Conservation (phyloP, 176 grass and related monocot genomes). For the Oryza longistaminata region DNA sequence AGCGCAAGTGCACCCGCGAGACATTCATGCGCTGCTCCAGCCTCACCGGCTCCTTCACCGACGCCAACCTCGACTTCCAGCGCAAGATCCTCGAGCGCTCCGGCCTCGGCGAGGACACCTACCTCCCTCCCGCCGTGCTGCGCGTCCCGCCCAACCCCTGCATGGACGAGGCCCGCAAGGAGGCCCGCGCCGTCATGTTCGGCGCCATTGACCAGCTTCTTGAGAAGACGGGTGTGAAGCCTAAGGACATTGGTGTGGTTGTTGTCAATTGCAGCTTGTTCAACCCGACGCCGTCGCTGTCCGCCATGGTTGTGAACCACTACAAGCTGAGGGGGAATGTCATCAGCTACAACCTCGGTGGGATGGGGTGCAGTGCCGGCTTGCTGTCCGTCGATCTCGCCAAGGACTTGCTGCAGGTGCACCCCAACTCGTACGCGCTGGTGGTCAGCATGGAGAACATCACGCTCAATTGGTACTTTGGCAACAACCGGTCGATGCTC, state of each 20-base stretch:
- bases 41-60: conserved; percentile 66
- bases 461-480: conserved; percentile 94
- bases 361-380: conserved; percentile 94
- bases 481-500: conserved; percentile 84
- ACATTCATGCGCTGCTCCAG: conserved; percentile 77
- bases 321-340: conserved; percentile 93
- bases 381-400: conserved; percentile 84
- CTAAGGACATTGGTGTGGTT: conserved; percentile 89
- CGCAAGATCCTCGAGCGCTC: conserved; percentile 91
- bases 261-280: conserved; percentile 96
- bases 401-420: conserved; percentile 84
- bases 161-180: conserved; percentile 87
- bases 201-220: conserved; percentile 92
- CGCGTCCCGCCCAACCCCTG: conserved; percentile 74
- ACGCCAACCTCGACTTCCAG: conserved; percentile 86
- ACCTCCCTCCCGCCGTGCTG: conserved; percentile 77
- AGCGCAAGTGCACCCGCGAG: conserved; percentile 78
- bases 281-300: conserved; percentile 93
- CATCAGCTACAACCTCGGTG: conserved; percentile 79
- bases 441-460: conserved; percentile 97
- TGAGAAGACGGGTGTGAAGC: conserved; percentile 62
- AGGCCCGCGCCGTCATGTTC: conserved; percentile 79
- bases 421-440: conserved; percentile 64
- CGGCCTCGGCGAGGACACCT: conserved; percentile 78
- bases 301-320: conserved; percentile 95